Evolutionary conservation across 2,329 filamentous ascomycete genomes (phyloP).

Genomic region (Fusarium verrucosum): DNA sequence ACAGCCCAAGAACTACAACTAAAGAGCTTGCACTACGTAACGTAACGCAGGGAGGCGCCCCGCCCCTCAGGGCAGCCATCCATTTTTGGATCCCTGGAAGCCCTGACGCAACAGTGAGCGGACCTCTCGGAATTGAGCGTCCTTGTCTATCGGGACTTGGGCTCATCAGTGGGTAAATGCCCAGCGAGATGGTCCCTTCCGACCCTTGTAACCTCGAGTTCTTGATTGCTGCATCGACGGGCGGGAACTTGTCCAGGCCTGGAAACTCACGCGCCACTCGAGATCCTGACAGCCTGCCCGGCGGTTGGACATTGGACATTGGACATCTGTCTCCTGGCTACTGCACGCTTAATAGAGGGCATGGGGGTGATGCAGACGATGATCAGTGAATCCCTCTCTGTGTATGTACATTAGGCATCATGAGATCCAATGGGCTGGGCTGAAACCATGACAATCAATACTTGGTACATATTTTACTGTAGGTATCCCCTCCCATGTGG

Average conservation of each 20-base stretch:
- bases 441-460: conserved; percentile 22
- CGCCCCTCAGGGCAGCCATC: conserved; percentile 13
- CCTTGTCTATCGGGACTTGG: neutral
- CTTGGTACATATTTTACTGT: no score
- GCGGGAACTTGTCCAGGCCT: conserved; percentile 15
- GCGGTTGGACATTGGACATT: conserved; percentile 14
- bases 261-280: conserved; percentile 24
- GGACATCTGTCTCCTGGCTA: conserved; percentile 25
- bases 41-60: conserved; percentile 30
- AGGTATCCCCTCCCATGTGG: conserved; percentile 21
- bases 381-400: conserved; percentile 2
- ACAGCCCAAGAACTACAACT: conserved; percentile 15
- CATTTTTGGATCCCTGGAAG: conserved; percentile 29
- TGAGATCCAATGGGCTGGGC: conserved; percentile 1
- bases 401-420: neutral
- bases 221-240: neutral
- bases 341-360: conserved; percentile 27
- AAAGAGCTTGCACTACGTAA: conserved; percentile 34
- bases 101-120: conserved; percentile 35
- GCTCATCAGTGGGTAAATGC: conserved; percentile 23
- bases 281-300: conserved; percentile 18
- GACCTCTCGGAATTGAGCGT: conserved; percentile 21
- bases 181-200: conserved; percentile 2
- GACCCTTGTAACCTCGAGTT: conserved; percentile 27
- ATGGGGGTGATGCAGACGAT: conserved; percentile 5